Evolutionary conservation across 345 rosid species (phyloP).

Genomic region (Acer negundo): DNA sequence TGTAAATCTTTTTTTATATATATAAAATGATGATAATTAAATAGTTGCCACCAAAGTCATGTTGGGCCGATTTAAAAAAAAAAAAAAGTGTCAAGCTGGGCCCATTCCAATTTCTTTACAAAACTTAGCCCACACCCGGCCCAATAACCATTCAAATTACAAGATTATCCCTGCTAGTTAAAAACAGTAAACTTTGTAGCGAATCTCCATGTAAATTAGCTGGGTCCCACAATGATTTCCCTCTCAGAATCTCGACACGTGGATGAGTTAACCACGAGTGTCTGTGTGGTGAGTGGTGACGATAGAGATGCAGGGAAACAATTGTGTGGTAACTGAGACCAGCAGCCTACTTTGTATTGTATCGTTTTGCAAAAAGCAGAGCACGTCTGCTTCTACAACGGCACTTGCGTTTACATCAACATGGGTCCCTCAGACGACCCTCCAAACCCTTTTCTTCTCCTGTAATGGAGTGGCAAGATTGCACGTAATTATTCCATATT

Average conservation of each 20-base stretch:
- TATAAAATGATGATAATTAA: no score
- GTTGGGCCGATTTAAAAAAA: no score
- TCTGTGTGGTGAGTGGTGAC: not conserved
- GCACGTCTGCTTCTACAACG: slow-evolving; percentile 55
- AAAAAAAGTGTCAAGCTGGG: no score
- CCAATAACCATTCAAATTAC: not conserved
- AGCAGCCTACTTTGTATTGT: no score
- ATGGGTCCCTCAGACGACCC: slow-evolving; percentile 40
- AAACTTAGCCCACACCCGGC: not conserved
- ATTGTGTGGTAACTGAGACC: slow-evolving; percentile 11
- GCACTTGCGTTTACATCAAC: slow-evolving; percentile 35
- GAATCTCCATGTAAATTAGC: not conserved
- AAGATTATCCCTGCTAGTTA: no score
- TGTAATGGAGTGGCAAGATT: slow-evolving; percentile 92
- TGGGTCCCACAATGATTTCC: not conserved
- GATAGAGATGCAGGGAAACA: not conserved
- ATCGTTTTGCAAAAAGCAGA: not conserved
- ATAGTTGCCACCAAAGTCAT: no score
- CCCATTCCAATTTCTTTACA: no score
- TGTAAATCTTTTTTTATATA: no score
- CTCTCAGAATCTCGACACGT: not conserved
- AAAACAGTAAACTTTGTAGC: no score
- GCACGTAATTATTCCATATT: slow-evolving; percentile 55
- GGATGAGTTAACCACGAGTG: not conserved
- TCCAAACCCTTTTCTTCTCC: slow-evolving; percentile 45